Conservation (phyloP, 2,329 filamentous ascomycete species). For the Microsporum ferrugineum region DNA sequence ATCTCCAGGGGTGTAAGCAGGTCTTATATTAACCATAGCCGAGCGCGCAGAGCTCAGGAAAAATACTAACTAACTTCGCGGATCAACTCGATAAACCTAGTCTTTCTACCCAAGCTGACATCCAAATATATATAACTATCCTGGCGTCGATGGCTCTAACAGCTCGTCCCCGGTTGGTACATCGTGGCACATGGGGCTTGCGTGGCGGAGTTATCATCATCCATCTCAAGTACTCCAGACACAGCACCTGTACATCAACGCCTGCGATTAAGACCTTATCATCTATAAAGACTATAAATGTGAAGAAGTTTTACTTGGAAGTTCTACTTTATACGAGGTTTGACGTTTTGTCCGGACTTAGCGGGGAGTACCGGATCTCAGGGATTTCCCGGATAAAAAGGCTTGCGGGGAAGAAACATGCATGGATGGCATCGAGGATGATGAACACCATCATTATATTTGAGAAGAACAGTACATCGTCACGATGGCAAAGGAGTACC, state of each 20-base stretch:
- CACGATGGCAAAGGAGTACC: constrained; percentile 25
- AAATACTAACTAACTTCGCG: not conserved
- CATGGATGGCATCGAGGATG: not conserved
- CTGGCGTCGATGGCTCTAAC: not conserved
- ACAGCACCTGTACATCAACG: not conserved
- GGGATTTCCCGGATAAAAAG: not conserved
- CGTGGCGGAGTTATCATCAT: not conserved
- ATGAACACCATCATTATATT: not conserved
- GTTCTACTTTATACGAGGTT: not conserved
- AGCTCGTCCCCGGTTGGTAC: not conserved
- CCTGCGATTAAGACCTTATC: too few species aligned
- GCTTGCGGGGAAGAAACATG: not conserved
- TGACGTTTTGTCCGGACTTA: not conserved
- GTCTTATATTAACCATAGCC: not conserved
- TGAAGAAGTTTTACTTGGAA: not conserved
- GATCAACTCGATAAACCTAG: not conserved
- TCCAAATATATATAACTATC: too few species aligned
- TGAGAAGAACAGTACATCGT: not conserved
- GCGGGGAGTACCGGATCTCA: not conserved
- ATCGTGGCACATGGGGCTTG: too few species aligned
- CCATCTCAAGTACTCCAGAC: not conserved
- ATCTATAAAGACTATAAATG: too few species aligned
- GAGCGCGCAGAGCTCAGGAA: not conserved
- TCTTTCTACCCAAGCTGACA: not conserved
- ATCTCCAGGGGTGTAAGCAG: not conserved